phyloP scores from a whole-genome alignment of 2,329 filamentous ascomycete species.

The Purpureocillium takamizusanense region DNA sequence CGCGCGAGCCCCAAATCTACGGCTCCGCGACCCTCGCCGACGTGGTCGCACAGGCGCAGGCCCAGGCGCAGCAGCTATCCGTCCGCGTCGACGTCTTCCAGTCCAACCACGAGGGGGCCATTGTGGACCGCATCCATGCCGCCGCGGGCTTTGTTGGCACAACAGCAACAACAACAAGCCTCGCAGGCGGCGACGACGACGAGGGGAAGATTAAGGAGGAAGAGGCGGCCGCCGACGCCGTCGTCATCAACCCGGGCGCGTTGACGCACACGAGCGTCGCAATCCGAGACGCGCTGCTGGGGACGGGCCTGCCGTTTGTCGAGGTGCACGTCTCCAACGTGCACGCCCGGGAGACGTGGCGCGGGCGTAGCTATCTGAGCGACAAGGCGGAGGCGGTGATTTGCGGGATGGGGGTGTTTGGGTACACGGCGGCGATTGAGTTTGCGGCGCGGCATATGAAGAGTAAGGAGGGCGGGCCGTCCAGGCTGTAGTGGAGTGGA shows the following conservation, averaged over 20 bases:
- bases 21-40: conserved; percentile 59
- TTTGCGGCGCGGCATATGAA: conserved; percentile 38
- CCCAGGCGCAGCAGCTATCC: conserved; percentile 39
- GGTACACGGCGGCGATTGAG: conserved; percentile 53
- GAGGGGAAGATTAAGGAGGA: too few species aligned
- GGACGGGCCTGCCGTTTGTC: conserved; percentile 62
- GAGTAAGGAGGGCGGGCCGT: conserved; percentile 17
- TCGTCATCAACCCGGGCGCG: conserved; percentile 69
- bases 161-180: too few species aligned
- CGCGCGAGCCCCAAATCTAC: conserved; percentile 65
- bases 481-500: conserved; percentile 7
- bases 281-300: conserved; percentile 63
- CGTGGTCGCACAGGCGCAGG: conserved; percentile 39
- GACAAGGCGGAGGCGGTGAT: conserved; percentile 71
- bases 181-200: too few species aligned
- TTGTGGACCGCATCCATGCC: conserved; percentile 65
- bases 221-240: conserved; percentile 39
- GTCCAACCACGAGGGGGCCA: conserved; percentile 69
- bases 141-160: conserved; percentile 31
- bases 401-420: conserved; percentile 56
- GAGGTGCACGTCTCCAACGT: conserved; percentile 74
- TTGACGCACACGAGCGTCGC: conserved; percentile 71
- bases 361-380: conserved; percentile 62
- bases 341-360: conserved; percentile 59
- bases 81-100: conserved; percentile 52